phyloP scores from a whole-genome alignment of 2,329 filamentous ascomycete genomes.

The Epichloe scottii region DNA sequence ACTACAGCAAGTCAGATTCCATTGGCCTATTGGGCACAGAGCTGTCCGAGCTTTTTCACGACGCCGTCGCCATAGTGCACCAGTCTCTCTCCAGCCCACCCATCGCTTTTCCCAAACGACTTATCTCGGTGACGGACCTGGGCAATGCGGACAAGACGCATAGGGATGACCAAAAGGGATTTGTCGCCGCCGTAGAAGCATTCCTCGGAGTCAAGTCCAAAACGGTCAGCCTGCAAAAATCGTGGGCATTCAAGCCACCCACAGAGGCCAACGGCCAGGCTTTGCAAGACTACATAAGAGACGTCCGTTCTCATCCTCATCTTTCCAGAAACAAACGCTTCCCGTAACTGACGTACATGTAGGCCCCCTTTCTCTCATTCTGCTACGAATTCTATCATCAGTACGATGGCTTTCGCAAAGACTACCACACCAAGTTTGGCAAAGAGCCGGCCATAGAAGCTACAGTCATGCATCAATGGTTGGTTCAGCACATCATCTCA shows the following conservation, averaged over 20 bases:
- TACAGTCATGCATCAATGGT: constrained; percentile 19
- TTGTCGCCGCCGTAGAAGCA: constrained; percentile 15
- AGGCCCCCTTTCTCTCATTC: constrained; percentile 19
- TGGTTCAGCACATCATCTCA: constrained; percentile 1
- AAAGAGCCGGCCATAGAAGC: constrained; percentile 17
- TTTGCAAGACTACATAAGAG: constrained; percentile 16
- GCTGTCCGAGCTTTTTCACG: constrained; percentile 13
- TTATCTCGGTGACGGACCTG: constrained; percentile 18
- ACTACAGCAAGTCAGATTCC: constrained; percentile 10
- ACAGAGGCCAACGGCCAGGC: constrained; percentile 9
- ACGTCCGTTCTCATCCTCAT: constrained; percentile 11
- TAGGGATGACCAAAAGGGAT: constrained; percentile 8
- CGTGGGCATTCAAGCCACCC: constrained; percentile 14
- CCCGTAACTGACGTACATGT: neutral
- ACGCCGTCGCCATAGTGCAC: constrained; percentile 10
- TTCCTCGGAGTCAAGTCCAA: constrained; percentile 10
- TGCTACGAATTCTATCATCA: constrained; percentile 22
- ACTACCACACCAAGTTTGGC: constrained; percentile 14
- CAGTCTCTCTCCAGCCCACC: neutral
- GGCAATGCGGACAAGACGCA: constrained; percentile 1
- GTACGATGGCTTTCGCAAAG: constrained; percentile 16
- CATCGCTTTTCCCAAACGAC: constrained; percentile 5
- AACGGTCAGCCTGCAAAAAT: constrained; percentile 8
- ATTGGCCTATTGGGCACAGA: constrained; percentile 14
- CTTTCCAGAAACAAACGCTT: neutral